Evolutionary conservation across 2,329 filamentous ascomycete species (phyloP).

Genomic region (Aspergillus candidus): DNA sequence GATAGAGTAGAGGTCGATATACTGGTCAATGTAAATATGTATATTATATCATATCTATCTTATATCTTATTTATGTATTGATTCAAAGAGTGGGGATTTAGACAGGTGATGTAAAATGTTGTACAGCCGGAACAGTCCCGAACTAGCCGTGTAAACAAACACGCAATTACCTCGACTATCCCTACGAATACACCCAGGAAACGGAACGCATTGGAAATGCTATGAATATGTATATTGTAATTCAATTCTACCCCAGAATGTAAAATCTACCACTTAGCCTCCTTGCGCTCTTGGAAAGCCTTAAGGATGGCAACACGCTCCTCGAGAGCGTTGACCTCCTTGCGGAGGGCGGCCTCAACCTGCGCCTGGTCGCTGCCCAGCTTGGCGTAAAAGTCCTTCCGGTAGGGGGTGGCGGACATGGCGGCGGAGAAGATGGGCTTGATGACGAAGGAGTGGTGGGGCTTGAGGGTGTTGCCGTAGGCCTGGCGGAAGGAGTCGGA

Average conservation of each 20-base stretch:
- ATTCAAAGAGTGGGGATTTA: too few species aligned
- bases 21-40: too few species aligned
- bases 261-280: slow-evolving; percentile 40
- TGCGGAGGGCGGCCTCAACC: slow-evolving; percentile 58
- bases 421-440: slow-evolving; percentile 90
- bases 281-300: slow-evolving; percentile 52
- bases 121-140: too few species aligned
- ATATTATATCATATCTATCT: too few species aligned
- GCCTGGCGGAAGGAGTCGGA: slow-evolving; percentile 77
- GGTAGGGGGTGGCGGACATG: slow-evolving; percentile 89
- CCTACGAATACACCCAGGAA: too few species aligned
- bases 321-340: slow-evolving; percentile 73
- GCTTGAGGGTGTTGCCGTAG: slow-evolving; percentile 83
- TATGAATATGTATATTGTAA: too few species aligned
- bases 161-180: too few species aligned
- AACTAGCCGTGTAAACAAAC: too few species aligned
- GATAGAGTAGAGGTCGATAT: too few species aligned
- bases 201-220: too few species aligned
- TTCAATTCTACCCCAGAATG: not conserved
- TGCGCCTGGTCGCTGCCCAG: slow-evolving; percentile 51
- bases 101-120: too few species aligned
- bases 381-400: slow-evolving; percentile 88
- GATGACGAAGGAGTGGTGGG: slow-evolving; percentile 79
- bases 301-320: slow-evolving; percentile 72
- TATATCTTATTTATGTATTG: too few species aligned